Evolutionary conservation across 169 alveolate genomes (phyloP).

Genomic region (Cystoisospora suis): DNA sequence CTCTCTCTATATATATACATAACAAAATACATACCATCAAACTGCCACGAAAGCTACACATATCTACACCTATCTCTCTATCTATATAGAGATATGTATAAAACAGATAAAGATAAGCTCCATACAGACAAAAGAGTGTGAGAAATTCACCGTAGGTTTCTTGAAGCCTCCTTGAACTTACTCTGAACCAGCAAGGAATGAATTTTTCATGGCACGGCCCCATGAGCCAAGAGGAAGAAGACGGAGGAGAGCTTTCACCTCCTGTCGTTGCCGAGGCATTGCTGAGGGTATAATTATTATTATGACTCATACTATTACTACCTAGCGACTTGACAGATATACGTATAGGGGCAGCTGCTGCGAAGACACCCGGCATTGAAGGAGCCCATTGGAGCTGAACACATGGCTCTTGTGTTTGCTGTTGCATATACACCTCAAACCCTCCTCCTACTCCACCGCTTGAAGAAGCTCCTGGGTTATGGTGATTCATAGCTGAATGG

Average conservation of each 20-base stretch:
- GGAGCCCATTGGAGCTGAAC: constrained; percentile 60
- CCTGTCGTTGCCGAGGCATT: neutral
- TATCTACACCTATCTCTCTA: too few relatives aligned
- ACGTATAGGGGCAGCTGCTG: constrained; percentile 57
- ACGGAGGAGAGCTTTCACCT: neutral
- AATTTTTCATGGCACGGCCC: constrained; percentile 37
- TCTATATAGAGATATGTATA: too few relatives aligned
- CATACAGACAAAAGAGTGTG: neutral
- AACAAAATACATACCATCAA: too few relatives aligned
- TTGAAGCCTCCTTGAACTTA: neutral
- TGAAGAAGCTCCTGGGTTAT: too few relatives aligned
- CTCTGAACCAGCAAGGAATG: constrained; percentile 58
- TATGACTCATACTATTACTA: neutral
- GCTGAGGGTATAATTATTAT: neutral
- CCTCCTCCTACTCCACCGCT: constrained; percentile 26
- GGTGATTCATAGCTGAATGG: neutral
- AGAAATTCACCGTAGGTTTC: too few relatives aligned
- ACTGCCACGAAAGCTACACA: too few relatives aligned
- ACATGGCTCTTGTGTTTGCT: constrained; percentile 63
- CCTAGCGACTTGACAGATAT: constrained; percentile 27
- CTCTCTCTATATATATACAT: too few relatives aligned
- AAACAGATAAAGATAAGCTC: neutral
- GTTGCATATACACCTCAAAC: constrained; percentile 56
- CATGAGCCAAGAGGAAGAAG: constrained; percentile 29
- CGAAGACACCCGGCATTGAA: constrained; percentile 53